These are phyloP conservation scores for Lepiota subincarnata DNA, from an alignment of 768 basidiomycete species.

Conservation along the genomic window DNA sequence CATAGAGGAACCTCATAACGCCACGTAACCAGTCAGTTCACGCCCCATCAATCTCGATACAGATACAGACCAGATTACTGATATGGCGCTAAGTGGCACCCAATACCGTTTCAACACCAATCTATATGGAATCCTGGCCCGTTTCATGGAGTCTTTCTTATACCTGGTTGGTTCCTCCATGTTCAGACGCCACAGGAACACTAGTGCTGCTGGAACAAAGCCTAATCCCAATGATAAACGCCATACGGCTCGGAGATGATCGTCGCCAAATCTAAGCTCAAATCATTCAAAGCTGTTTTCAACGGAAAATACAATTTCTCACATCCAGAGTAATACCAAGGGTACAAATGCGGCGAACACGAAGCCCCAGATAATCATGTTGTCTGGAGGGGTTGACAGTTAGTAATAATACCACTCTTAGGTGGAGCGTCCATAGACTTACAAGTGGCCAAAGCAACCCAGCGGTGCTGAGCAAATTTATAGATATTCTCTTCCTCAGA, in stretches of 20 bases:
- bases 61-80: slow-evolving; percentile 59
- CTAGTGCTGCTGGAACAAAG: slow-evolving; percentile 69
- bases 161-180: slow-evolving; percentile 79
- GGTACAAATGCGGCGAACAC: slow-evolving; percentile 79
- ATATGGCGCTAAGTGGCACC: slow-evolving; percentile 64
- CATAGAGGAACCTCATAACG: slow-evolving; percentile 61
- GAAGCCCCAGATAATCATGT: slow-evolving; percentile 85
- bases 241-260: slow-evolving; percentile 87
- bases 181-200: slow-evolving; percentile 80
- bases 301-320: neutral
- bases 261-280: slow-evolving; percentile 55
- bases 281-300: too few relatives aligned
- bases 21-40: neutral
- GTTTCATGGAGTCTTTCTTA: slow-evolving; percentile 76
- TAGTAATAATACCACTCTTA: too few relatives aligned
- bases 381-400: slow-evolving; percentile 36
- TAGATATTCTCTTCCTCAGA: slow-evolving; percentile 77
- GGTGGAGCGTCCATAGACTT: neutral
- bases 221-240: slow-evolving; percentile 86
- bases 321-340: slow-evolving; percentile 88
- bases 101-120: slow-evolving; percentile 82
- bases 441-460: slow-evolving; percentile 91
- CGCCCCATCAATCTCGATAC: too few relatives aligned
- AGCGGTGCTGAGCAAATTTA: slow-evolving; percentile 78
- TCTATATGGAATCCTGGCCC: slow-evolving; percentile 66